Conservation (phyloP, 441 rosid genomes). For the Croton setiger region DNA sequence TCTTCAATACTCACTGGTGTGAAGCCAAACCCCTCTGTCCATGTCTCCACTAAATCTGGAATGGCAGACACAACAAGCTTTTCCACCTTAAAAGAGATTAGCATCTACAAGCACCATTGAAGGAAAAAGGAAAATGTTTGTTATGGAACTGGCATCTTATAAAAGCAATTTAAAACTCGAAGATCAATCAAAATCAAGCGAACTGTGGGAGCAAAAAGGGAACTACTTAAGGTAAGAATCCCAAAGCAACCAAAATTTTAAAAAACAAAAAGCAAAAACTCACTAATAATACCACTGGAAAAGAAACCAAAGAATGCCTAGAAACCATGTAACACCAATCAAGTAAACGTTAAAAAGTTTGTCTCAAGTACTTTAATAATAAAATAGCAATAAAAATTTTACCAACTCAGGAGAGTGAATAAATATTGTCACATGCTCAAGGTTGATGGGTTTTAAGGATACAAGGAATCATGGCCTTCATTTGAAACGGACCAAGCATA, state of each 20-base stretch:
- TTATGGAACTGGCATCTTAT: neutral
- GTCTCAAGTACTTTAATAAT: neutral
- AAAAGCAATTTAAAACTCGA: conserved; percentile 2
- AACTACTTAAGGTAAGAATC: neutral
- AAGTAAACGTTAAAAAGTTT: neutral
- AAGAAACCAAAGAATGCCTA: neutral
- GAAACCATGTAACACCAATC: neutral
- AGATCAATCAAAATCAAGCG: neutral
- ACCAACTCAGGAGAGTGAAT: neutral
- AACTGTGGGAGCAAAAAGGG: neutral
- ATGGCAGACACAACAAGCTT: conserved; percentile 88
- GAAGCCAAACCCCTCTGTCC: conserved; percentile 92
- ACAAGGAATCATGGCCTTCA: neutral
- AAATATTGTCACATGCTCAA: neutral
- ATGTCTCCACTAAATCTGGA: conserved; percentile 76
- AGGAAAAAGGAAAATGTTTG: neutral
- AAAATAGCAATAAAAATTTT: neutral
- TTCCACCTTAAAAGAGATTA: conserved; percentile 73
- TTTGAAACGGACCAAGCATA: neutral
- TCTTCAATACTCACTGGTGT: conserved; percentile 49
- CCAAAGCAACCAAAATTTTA: neutral
- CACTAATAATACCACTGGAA: neutral
- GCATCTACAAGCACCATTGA: conserved; percentile 42
- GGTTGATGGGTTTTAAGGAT: neutral
- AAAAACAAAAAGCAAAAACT: neutral